Base-by-base conservation (phyloP, 352 stramenopile genomes). In the Phytophthora capsici region DNA sequence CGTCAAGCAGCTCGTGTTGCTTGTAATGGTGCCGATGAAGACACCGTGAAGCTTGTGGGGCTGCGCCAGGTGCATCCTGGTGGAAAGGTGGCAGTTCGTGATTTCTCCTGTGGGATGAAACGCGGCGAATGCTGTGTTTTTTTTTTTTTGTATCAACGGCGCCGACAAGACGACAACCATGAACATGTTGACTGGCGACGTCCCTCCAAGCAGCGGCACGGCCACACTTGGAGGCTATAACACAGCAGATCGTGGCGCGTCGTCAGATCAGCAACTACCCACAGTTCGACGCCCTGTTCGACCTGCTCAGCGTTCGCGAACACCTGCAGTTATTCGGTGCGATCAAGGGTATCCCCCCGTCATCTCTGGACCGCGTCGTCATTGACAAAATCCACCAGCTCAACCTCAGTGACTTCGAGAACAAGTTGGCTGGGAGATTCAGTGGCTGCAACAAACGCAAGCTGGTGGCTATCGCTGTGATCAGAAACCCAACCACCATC, bases 141-240 rank as follows among this genome's bases (percentile, higher is more conserved):
- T 95, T 0, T 93, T 97, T 56, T 74, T 98, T 2, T 95, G 95
- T 43, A 95, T 98, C 60, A 98, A 98, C 60, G 93, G 94, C 16
- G 95, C 84, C 2, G 95, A 95, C 23, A 98, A 99, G 69, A 97
- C 92, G 1, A 98, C 94, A 14, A 97, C 94, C n/a, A 95, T 98
- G 73, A 97, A 96, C 46, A 97, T 98, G 77, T 64, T 99, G 13
- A 97, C 86, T 3, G 89, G 90, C 13, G 86, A 98, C 46, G 77
- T 94, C 7, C 40, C 81, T 16, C 79, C 81, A 1, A 87, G 51
- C 6, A 68, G 64, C 10, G 83, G 83, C 1, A 64, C 55, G 2
- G 83, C 69, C 0, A 82, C 75, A 4, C 68, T 90, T 6, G 60
- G 49, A 9, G 56, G 63, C 19, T 66, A 66, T 17, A 43, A 71